Base-by-base conservation (phyloP, 169 alveolate species). In the Plasmodium relictum region DNA sequence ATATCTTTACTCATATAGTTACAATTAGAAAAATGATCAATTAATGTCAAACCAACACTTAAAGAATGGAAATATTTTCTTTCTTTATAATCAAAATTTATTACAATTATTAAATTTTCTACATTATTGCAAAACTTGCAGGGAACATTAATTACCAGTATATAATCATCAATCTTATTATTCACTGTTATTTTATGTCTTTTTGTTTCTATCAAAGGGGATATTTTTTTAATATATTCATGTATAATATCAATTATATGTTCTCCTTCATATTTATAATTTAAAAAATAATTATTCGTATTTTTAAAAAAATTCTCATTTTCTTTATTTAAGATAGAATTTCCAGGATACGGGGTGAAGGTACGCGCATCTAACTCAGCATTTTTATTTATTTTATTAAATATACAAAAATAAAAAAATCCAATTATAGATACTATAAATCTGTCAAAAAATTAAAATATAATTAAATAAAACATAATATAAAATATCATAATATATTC, bases 1-100 rank as follows among this genome's bases (percentile, higher is more conserved):
- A 86, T 62, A 41, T 86, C 92, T 65, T 86, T 86, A 71, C 92
- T 86, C 92, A 86, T 71, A 58, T 86, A 86, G 44, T 86, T 71
- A 63, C 88, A 70, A 50, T 45, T 54, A 58, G 45, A 50, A 70
- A 86, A 86, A 41, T 86, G 52, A 20, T 86, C 48, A 2, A 86
- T 86, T 50, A 86, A 70, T 14, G 92, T 86, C 62, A 86, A 71
- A 70, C 88, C 92, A 45, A 86, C 74, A 39, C 52, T 12, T 20
- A 86, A 14, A 6, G 78, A 44, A 39, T 86, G 92, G 16, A 86
- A 86, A 86, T 44, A 70, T 71, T 71, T 69, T 56, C 92, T 86
- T 86, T 86, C 92, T 39, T 86, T 86, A 54, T 45, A 86, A 58
- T 71, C 88, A 73, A 86, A 86, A 58, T 86, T 86, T 71, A 86